Base-by-base conservation (phyloP, 2,329 filamentous ascomycete species). In the Exophiala bonariae region DNA sequence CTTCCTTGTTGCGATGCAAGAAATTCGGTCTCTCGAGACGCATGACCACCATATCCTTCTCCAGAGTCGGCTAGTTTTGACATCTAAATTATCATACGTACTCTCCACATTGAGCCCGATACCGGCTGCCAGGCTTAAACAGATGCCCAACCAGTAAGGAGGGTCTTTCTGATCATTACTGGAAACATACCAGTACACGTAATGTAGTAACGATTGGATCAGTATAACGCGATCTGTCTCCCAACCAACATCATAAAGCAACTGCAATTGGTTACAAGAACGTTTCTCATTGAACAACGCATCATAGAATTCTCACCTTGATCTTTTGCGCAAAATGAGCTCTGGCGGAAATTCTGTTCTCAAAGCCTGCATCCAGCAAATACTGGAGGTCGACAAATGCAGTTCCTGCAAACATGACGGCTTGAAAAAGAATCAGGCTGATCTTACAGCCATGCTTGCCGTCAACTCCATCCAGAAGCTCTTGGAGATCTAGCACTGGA, bases 111-210 rank as follows among this genome's bases (percentile, higher is more conserved):
- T 40, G 9, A 49, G 35, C 30, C 91, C 91, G 55, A 96, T 95
- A 8, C 90, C 95, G 66, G 95, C 89, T 43, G 89, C 91, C 36
- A 96, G 75, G 10, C 90, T 96, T 49, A 95, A 87, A 34, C 90
- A 91, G 31, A 96, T 89, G 14, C 91, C 92, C 8, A 91, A 82
- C 91, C 91, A 96, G 64, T 96, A 90, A 87, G 92, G 96, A 36
- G 90, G 96, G 66, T 96, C 92, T 67, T 96, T 96, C 65, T 95
- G 89, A 66, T 96, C 91, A 68, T 96, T 89, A 0, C 90, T 90
- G 7, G 89, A 95, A 69, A 96, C 90, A 66, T 96, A 96, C 86
- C 91, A 96, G 66, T 95, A 96, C 3, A 90, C 95, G 86, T 96
- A 89, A 49, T 96, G 77, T 16, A 96, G 76, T 18, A 96, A 76